Base-by-base conservation (phyloP, 345 rosid genomes). In the Gossypium bickii region DNA sequence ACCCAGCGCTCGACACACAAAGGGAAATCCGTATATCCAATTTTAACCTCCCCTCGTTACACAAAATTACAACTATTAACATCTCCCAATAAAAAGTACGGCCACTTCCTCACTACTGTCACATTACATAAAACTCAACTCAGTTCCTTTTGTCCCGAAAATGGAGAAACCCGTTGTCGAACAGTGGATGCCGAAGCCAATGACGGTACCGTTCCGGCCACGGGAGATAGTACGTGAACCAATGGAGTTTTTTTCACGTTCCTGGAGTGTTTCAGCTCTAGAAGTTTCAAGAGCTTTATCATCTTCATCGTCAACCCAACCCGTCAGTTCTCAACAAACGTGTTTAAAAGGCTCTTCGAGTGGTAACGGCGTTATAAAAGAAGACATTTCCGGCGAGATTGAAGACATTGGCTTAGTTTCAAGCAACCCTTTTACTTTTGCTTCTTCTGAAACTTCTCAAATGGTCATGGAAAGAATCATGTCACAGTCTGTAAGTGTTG, bases 401-500 rank as follows among this genome's bases (percentile, higher is more conserved):
- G 98, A 90, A 20, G 98, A 90, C 15, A 81, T 67, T 66, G 89
- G 84, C 55, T 57, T 82, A 0, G 89, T 87, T 82, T 85, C 95
- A 29, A 97, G 97, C 3, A 96, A 93, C 85, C 97, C 97, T 2
- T 93, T 91, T 84, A 88, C 98, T 7, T 96, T 96, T 34, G 99
- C 97, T 12, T 91, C 92, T 57, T 91, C 92, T 0, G 99, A 96
- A 78, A 96, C 99, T 38, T 96, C 97, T 25, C 99, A 90, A 86
- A 91, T 96, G 97, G 90, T 96, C 74, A 86, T 96, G 97, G 99
- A 96, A 18, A 89, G 99, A 44, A 96, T 96, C 85, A 82, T 96
- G 93, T 91, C 97, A 58, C 99, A 96, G 84, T 91, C 98, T 86
- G 99, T 96, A 78, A 90, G 97, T 79, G 15, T 57, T 20, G 29